Conservation (phyloP, 108 stramenopile genomes). For the Discostella stelligeroides region DNA sequence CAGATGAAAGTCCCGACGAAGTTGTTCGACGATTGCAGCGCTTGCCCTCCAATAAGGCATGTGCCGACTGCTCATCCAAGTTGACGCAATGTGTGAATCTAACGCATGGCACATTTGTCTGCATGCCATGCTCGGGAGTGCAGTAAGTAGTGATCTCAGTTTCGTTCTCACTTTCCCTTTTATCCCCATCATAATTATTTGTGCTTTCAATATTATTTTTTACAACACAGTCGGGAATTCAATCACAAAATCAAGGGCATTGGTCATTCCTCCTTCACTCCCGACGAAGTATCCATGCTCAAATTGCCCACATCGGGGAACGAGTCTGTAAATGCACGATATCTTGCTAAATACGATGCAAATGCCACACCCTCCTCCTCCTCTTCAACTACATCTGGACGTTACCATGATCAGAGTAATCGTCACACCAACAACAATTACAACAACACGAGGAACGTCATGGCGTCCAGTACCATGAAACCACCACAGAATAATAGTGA, state of each 20-base stretch:
- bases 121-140: conserved; percentile 78
- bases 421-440: not conserved
- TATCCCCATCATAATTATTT: not conserved
- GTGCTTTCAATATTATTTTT: not conserved
- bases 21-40: conserved; percentile 56
- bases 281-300: conserved; percentile 63
- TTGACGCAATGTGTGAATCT: conserved; percentile 79
- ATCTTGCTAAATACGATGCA: conserved; percentile 68
- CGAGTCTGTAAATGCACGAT: conserved; percentile 70
- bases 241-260: conserved; percentile 80
- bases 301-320: conserved; percentile 52
- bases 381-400: not conserved
- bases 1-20: conserved; percentile 42
- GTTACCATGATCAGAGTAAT: not conserved
- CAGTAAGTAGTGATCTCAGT: no score
- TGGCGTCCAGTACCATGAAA: conserved; percentile 29
- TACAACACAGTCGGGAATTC: conserved; percentile 59
- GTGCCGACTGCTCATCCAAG: conserved; percentile 80
- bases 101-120: conserved; percentile 75
- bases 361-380: conserved; percentile 14
- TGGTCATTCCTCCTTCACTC: conserved; percentile 78
- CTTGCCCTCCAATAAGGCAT: conserved; percentile 70
- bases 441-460: not conserved
- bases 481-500: conserved; percentile 67
- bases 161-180: not conserved